phyloP scores from a whole-genome alignment of 345 rosid species.

The Eucalyptus regnans region DNA sequence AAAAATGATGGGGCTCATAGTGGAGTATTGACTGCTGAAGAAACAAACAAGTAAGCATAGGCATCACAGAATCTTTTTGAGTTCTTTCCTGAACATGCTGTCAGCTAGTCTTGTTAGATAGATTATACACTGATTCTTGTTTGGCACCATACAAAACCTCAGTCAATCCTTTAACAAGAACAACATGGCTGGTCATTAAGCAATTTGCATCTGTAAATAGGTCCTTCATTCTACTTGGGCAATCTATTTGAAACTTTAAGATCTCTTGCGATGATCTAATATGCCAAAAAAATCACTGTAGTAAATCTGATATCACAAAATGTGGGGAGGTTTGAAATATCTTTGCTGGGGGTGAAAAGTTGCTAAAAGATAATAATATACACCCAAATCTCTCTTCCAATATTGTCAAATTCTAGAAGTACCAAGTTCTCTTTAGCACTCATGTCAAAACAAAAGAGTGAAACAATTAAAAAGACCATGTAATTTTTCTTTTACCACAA shows the following conservation, averaged over 20 bases:
- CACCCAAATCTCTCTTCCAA: neutral
- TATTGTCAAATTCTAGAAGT: neutral
- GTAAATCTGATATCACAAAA: neutral
- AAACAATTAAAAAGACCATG: neutral
- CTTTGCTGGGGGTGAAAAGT: neutral
- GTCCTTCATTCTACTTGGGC: neutral
- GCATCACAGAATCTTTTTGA: neutral
- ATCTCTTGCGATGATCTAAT: neutral
- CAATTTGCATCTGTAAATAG: neutral
- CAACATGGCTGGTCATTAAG: neutral
- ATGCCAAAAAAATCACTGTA: neutral
- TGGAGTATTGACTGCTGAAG: conserved; percentile 27
- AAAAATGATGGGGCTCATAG: conserved; percentile 22
- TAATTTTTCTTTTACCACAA: neutral
- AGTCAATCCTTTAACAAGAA: neutral
- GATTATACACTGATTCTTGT: neutral
- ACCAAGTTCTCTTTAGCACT: neutral
- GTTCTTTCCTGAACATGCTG: neutral
- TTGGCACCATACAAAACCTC: neutral
- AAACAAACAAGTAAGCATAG: conserved; percentile 49
- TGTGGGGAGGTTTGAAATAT: neutral
- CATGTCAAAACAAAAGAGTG: neutral
- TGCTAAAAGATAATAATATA: neutral
- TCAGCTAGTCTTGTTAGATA: neutral
- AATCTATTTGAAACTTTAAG: neutral